Conservation (phyloP, 164 flowering plant genomes). For the Buxus sempervirens region DNA sequence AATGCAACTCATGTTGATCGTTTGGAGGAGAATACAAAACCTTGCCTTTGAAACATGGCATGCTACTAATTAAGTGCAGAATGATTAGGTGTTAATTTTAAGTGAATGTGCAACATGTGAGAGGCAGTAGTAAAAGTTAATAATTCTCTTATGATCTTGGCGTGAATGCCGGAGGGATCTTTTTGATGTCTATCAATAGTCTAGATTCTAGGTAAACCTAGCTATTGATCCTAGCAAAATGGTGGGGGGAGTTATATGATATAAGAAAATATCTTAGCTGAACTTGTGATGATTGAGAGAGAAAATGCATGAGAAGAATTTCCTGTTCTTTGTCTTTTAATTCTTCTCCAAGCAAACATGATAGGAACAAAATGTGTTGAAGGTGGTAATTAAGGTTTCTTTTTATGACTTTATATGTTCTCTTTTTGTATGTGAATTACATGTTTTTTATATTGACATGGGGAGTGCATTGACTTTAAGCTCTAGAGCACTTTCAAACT, state of each 20-base stretch:
- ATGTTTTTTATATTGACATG: not conserved
- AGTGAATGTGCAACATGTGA: not conserved
- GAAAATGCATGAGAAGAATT: not conserved
- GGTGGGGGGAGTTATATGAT: too few relatives aligned
- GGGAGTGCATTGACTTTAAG: constrained; percentile 32
- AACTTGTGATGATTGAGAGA: not conserved
- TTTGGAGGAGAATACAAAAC: too few relatives aligned
- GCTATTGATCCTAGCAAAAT: not conserved
- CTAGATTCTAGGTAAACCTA: not conserved
- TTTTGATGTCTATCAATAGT: not conserved
- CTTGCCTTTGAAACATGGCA: too few relatives aligned
- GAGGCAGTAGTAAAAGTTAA: not conserved
- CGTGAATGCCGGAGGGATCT: not conserved
- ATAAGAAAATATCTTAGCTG: not conserved
- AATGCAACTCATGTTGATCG: not conserved
- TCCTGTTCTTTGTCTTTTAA: too few relatives aligned
- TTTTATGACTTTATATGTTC: not conserved
- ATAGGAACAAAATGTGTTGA: too few relatives aligned
- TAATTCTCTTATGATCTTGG: not conserved
- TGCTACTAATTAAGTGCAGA: not conserved
- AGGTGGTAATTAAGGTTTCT: not conserved
- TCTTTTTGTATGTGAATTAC: too few relatives aligned
- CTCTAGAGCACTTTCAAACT: constrained; percentile 4
- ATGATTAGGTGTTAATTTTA: not conserved
- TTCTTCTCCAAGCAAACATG: too few relatives aligned